phyloP scores from a whole-genome alignment of 2,329 filamentous ascomycete genomes.

The Aschersonia sp. region DNA sequence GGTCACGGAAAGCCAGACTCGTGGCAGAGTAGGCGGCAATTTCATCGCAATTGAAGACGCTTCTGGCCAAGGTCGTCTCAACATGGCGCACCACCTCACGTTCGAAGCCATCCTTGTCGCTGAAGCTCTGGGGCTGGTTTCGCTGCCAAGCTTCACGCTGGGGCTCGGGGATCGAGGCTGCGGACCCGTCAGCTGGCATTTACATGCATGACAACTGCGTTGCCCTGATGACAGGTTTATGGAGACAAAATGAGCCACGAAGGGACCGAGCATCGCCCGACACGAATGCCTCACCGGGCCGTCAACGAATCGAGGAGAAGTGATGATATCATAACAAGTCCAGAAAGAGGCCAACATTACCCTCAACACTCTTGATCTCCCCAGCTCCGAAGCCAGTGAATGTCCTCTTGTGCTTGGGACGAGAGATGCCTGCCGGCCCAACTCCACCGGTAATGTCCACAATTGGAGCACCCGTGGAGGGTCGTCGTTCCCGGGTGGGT shows the following conservation, averaged over 20 bases:
- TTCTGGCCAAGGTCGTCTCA: conserved; percentile 89
- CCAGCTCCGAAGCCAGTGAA: conserved; percentile 80
- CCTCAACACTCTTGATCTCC: conserved; percentile 91
- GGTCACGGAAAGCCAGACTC: conserved; percentile 82
- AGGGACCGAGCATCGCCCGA: not conserved
- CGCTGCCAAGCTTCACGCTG: conserved; percentile 69
- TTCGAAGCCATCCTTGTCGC: conserved; percentile 70
- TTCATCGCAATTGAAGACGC: conserved; percentile 97
- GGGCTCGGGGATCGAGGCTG: conserved; percentile 71
- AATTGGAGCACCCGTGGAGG: conserved; percentile 70
- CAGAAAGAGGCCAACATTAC: conserved; percentile 26
- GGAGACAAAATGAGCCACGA: not conserved
- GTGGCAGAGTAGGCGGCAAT: conserved; percentile 82
- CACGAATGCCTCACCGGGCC: not conserved
- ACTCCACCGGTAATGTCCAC: conserved; percentile 76
- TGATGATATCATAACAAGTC: not conserved
- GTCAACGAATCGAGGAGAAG: too few relatives aligned
- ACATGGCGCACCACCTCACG: conserved; percentile 84
- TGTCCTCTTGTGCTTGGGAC: conserved; percentile 96
- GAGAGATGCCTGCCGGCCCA: conserved; percentile 67
- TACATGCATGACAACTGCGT: not conserved
- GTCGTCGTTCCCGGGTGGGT: conserved; percentile 58
- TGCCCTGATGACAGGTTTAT: too few relatives aligned
- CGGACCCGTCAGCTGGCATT: not conserved
- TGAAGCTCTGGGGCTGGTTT: conserved; percentile 53